These are phyloP conservation scores for Nyssa sinensis DNA, from an alignment of 148 eudicot species.

Conservation along the genomic window DNA sequence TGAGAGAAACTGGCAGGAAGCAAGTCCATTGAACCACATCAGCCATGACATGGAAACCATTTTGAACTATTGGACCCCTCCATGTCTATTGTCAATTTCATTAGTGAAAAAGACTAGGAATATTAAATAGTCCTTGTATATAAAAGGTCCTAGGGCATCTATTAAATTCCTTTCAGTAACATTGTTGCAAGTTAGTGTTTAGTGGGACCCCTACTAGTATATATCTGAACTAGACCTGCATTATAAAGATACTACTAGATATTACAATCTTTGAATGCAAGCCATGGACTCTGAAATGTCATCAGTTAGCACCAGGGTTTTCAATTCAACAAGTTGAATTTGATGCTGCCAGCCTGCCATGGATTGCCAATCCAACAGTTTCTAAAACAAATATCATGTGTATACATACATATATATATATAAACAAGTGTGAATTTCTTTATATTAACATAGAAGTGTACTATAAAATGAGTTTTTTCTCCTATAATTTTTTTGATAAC, in stretches of 20 bases:
- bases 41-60: slow-evolving; percentile 11
- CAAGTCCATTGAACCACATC: slow-evolving; percentile 13
- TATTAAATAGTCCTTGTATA: too few species aligned
- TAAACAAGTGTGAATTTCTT: too few species aligned
- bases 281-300: background rate
- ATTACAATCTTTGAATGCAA: background rate
- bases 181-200: background rate
- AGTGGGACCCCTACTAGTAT: background rate
- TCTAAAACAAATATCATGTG: too few species aligned
- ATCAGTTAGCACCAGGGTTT: background rate
- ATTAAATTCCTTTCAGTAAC: background rate
- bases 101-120: background rate
- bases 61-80: background rate
- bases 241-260: too few species aligned
- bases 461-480: too few species aligned
- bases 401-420: too few species aligned
- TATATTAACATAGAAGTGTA: too few species aligned
- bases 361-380: too few species aligned
- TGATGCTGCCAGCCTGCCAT: too few species aligned
- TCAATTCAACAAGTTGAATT: too few species aligned
- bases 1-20: background rate
- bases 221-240: background rate
- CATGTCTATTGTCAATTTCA: background rate
- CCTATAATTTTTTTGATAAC: too few species aligned
- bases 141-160: background rate